Evolutionary conservation across 768 basidiomycete species (phyloP), one percentile per base, ranked within the genome.

Genomic region (Leucocoprinus birnbaumii): DNA sequence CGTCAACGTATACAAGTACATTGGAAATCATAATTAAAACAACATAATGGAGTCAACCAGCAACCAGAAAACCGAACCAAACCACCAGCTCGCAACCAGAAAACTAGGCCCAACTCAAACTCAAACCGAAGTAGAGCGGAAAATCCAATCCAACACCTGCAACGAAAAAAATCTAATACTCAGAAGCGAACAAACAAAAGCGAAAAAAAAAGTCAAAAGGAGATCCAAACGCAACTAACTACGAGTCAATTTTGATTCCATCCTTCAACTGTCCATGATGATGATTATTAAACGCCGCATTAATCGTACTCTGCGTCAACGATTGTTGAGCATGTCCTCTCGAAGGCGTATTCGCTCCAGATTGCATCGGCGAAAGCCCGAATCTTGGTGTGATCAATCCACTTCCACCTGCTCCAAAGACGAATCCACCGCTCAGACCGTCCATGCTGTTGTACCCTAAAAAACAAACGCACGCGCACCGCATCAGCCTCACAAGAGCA

Each of bases 401-500:
- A 61, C 87, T 91, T 18, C 90, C 91, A 25, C 89, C 88, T 5
- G 86, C 81, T 9, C 91, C 91, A 61, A 86, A 94, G 19, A 92
- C 85, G 66, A 94, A 93, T 5, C 91, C 91, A 21, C 90, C 91
- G 56, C 84, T 87, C 11, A 94, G 73, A 4, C 89, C 89, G 67
- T 93, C 91, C 75, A 91, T 79, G 18, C 85, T 79, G 60, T 89
- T 88, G 63, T 89, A 93, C 2, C 91, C 91, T 92, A 53, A 2
- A 50, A 22, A 9, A 9, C 2, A 7, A 27, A 21, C 19, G 24
- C 31, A 31, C 31, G 11, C n/a, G n/a, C n/a, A n/a, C n/a, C n/a
- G n/a, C 31, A 31, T 46, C 24, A 46, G 24, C 14, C 19, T 34
- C 21, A 5, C 27, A 48, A 6, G 16, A 22, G n/a, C 4, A 5